A percentile compares a stretch with the other conserved stretches of the same genome.
These are phyloP conservation scores for Fusarium metavorans DNA, from an alignment of 2,329 filamentous ascomycete species.

Conservation along the genomic window DNA sequence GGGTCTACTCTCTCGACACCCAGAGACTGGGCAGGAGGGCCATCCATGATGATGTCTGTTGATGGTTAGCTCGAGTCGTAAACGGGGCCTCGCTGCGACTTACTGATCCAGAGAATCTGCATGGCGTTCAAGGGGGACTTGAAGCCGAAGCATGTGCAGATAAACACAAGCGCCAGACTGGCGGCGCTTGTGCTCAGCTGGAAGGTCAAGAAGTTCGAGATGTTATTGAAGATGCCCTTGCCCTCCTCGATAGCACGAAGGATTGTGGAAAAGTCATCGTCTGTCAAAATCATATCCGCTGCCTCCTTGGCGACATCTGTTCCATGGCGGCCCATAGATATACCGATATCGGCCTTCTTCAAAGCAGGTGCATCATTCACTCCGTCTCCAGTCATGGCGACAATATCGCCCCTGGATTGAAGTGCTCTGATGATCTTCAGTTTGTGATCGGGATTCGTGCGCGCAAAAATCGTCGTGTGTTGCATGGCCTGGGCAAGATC, in stretches of 20 bases:
- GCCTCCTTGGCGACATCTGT: slow-evolving; percentile 98
- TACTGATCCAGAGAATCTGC: slow-evolving; percentile 99
- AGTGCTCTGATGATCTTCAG: slow-evolving; percentile 95
- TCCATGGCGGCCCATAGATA: slow-evolving; percentile 94
- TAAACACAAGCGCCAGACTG: slow-evolving; percentile 87
- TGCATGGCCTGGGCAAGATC: slow-evolving; percentile 88
- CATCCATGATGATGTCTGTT: slow-evolving; percentile 98
- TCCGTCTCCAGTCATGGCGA: slow-evolving; percentile 98
- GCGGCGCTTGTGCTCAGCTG: slow-evolving; percentile 97
- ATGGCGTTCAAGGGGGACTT: slow-evolving; percentile 97
- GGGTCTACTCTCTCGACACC: slow-evolving; percentile 96
- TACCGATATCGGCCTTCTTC: slow-evolving; percentile 97
- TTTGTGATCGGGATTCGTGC: slow-evolving; percentile 97
- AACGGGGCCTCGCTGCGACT: slow-evolving; percentile 54
- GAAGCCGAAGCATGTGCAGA: slow-evolving; percentile 93
- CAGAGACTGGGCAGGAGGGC: slow-evolving; percentile 94
- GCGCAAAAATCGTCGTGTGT: slow-evolving; percentile 92
- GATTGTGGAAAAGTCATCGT: slow-evolving; percentile 92
- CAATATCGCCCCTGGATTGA: slow-evolving; percentile 92
- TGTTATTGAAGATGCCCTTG: slow-evolving; percentile 99
- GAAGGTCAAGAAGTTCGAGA: slow-evolving; percentile 99
- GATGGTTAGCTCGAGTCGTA: slow-evolving; percentile 23
- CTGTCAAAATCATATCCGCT: slow-evolving; percentile 91
- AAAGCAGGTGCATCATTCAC: slow-evolving; percentile 97
- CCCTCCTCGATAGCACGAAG: slow-evolving; percentile 97